Evolutionary conservation across 352 stramenopile genomes (phyloP), one percentile per base, ranked within the genome.

Genomic region (Hyaloperonospora arabidopsidis): DNA sequence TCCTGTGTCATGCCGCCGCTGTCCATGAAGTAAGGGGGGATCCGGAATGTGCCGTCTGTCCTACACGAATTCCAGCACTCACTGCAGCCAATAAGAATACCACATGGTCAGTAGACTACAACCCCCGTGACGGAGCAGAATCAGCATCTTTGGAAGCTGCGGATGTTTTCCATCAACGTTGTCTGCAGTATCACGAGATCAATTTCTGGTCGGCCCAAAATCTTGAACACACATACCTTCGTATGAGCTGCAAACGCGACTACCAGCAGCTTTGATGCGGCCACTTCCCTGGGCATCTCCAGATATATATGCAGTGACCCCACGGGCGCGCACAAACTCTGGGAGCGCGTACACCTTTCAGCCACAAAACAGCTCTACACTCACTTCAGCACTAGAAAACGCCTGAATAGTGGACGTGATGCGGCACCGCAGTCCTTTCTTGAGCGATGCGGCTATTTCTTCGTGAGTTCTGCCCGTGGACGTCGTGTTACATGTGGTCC

Each of bases 11-110:
- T 15, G 0, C 72, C 76, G n/a, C n/a, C n/a, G 14, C 54, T 50
- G 0, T 59, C 39, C n/a, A 7, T 43, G 50, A 10, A 54, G 45
- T 23, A 87, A 38, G 23, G 78, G 65, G 10, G 84, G 86, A 45
- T 96, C 81, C 13, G 82, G 83, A 39, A 96, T 96, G 45, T 83
- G 67, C 86, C 84, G 95, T 48, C 91, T 93, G 68, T 90, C 84
- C 76, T 93, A 53, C 23, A 57, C 28, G 51, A 19, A 25, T n/a
- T n/a, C n/a, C n/a, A n/a, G n/a, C n/a, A n/a, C n/a, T n/a, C n/a
- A n/a, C n/a, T n/a, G n/a, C n/a, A n/a, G n/a, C n/a, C n/a, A n/a
- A n/a, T n/a, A n/a, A n/a, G n/a, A 48, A 56, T n/a, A 59, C 17
- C 45, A 45, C 22, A 43, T 18, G 46, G 45, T 57, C 14, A 56